Percentiles rank a stretch among this genome's conserved stretches.
Conservation (phyloP, 139 green algal species). For the Chlamydomonas urium region DNA sequence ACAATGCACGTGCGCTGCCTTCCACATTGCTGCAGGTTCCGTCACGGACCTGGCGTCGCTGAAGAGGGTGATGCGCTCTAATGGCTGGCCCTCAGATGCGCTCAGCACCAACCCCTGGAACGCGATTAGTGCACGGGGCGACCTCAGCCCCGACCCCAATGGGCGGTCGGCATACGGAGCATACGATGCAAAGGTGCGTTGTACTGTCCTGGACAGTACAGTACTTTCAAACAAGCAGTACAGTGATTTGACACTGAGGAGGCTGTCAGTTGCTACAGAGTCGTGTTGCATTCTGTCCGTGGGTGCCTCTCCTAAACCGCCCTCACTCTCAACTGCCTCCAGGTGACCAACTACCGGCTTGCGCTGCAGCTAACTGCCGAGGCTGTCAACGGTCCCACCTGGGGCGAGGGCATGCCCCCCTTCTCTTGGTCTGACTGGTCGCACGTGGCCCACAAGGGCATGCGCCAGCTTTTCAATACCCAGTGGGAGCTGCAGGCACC, state of each 20-base stretch:
- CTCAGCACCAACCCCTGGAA: constrained; percentile 30
- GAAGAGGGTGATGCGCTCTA: constrained; percentile 60
- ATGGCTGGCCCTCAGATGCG: constrained; percentile 42
- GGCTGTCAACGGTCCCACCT: constrained; percentile 37
- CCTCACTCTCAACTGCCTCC: not conserved
- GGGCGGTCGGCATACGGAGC: constrained; percentile 45
- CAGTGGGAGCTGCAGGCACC: constrained; percentile 49
- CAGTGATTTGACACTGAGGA: no score
- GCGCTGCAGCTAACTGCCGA: constrained; percentile 41
- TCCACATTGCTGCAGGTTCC: not conserved
- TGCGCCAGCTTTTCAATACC: constrained; percentile 37
- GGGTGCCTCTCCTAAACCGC: not conserved
- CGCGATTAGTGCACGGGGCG: constrained; percentile 58
- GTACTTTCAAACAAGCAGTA: not conserved
- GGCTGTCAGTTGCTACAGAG: no score
- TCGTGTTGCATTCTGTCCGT: no score
- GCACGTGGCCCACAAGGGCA: constrained; percentile 32
- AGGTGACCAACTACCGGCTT: constrained; percentile 43
- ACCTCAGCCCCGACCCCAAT: constrained; percentile 39
- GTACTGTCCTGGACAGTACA: not conserved
- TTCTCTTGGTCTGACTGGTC: constrained; percentile 42
- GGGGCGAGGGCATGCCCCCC: constrained; percentile 15
- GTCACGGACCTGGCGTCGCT: constrained; percentile 40
- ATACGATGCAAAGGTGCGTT: constrained; percentile 63
- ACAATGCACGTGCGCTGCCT: not conserved